Conservation (phyloP, 2,329 filamentous ascomycete genomes). For the Aspergillus quadrilineatus region DNA sequence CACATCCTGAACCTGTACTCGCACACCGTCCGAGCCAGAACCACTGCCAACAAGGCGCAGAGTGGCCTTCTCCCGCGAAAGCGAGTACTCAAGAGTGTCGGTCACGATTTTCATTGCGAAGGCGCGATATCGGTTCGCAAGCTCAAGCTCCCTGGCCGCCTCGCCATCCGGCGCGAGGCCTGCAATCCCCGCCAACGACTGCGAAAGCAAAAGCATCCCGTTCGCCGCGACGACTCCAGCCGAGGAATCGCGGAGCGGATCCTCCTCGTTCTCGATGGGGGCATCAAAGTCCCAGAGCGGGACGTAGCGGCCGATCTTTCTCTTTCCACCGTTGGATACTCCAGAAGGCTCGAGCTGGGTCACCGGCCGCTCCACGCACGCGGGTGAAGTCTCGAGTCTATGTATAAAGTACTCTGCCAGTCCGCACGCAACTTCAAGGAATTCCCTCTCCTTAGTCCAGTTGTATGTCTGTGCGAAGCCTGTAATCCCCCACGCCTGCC, state of each 20-base stretch:
- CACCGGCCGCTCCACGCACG: background rate
- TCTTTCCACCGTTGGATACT: background rate
- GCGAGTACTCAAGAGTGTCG: slow-evolving; percentile 2
- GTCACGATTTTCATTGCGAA: background rate
- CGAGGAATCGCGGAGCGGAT: slow-evolving; percentile 39
- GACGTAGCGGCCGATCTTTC: slow-evolving; percentile 14
- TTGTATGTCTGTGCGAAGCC: slow-evolving; percentile 42
- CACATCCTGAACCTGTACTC: background rate
- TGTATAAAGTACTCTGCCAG: slow-evolving; percentile 22
- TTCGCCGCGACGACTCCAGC: slow-evolving; percentile 47
- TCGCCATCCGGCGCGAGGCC: too few species aligned
- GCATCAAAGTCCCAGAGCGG: slow-evolving; percentile 29
- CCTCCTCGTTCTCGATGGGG: slow-evolving; percentile 13
- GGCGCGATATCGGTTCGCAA: background rate
- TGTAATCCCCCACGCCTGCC: slow-evolving; percentile 28
- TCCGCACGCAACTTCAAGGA: slow-evolving; percentile 22
- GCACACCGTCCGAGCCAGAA: background rate
- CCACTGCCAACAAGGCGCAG: background rate
- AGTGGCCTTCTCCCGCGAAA: background rate
- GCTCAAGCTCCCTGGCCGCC: background rate
- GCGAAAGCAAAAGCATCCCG: slow-evolving; percentile 34
- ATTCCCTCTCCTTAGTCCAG: slow-evolving; percentile 31
- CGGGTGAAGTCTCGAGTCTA: slow-evolving; percentile 11
- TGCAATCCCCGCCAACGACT: slow-evolving; percentile 9
- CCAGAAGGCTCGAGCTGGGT: background rate